Percentiles rank a stretch among this genome's conserved stretches.
Conservation (phyloP, 345 rosid genomes). For the Sonneratia caseolaris region DNA sequence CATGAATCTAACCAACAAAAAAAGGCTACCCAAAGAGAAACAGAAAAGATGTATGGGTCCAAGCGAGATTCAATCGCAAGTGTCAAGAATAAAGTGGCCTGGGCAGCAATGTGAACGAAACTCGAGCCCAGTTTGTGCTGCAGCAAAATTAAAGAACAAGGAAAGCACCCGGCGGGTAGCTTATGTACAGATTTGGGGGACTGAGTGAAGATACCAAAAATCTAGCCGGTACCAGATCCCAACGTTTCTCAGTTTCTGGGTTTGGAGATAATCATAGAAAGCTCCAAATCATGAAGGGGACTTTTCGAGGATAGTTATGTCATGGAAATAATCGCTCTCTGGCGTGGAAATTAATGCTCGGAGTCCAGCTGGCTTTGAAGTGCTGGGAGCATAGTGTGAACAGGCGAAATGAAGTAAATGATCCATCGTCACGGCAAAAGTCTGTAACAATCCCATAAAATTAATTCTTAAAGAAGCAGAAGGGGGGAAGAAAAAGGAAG, state of each 20-base stretch:
- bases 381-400: too few relatives aligned
- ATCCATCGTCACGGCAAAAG: too few relatives aligned
- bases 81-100: background rate
- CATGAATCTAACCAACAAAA: conserved; percentile 21
- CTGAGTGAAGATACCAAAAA: background rate
- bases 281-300: background rate
- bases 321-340: too few relatives aligned
- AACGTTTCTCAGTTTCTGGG: background rate
- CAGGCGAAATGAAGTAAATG: too few relatives aligned
- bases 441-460: too few relatives aligned
- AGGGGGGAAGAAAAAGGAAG: too few relatives aligned
- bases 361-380: too few relatives aligned
- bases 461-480: too few relatives aligned
- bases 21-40: conserved; percentile 6
- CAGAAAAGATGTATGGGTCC: conserved; percentile 13
- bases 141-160: background rate
- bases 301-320: too few relatives aligned
- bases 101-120: background rate
- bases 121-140: background rate
- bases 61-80: background rate
- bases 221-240: conserved; percentile 6
- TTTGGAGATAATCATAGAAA: background rate
- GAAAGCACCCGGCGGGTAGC: background rate
- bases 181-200: background rate
- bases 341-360: too few relatives aligned